Evolutionary conservation across 345 rosid genomes (phyloP).

Genomic region (Melastoma malabathricum): DNA sequence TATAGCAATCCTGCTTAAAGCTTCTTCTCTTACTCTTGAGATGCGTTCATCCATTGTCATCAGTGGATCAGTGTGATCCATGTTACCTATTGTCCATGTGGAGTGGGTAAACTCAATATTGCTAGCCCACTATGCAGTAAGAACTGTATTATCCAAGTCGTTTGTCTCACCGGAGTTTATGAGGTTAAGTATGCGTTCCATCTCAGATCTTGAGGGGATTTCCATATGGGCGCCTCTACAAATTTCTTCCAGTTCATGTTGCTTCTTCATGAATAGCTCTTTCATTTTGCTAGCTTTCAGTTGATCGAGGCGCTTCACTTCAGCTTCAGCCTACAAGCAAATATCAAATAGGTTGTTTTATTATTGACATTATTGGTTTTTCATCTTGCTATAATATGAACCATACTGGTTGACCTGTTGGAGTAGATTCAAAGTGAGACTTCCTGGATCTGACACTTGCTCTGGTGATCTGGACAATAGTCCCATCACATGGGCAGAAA

Average conservation of each 20-base stretch:
- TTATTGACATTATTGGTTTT: neutral
- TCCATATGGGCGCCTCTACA: conserved; percentile 84
- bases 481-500: conserved; percentile 42
- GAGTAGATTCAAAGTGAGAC: conserved; percentile 52
- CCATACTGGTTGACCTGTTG: conserved; percentile 49
- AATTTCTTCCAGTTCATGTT: conserved; percentile 61
- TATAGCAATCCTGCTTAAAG: conserved; percentile 72
- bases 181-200: conserved; percentile 50
- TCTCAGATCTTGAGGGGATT: conserved; percentile 51
- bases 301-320: conserved; percentile 87
- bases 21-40: conserved; percentile 81
- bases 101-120: too few relatives aligned
- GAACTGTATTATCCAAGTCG: too few relatives aligned
- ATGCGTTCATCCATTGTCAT: conserved; percentile 72
- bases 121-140: too few relatives aligned
- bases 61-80: conserved; percentile 81
- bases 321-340: conserved; percentile 69
- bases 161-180: conserved; percentile 56
- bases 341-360: neutral
- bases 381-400: too few relatives aligned
- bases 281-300: conserved; percentile 87
- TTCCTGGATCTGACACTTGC: conserved; percentile 64
- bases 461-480: conserved; percentile 39
- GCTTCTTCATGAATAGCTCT: conserved; percentile 80
- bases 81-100: conserved; percentile 36